Base-by-base conservation (phyloP, 805 yeast genomes). In the Danielia oregonensis region DNA sequence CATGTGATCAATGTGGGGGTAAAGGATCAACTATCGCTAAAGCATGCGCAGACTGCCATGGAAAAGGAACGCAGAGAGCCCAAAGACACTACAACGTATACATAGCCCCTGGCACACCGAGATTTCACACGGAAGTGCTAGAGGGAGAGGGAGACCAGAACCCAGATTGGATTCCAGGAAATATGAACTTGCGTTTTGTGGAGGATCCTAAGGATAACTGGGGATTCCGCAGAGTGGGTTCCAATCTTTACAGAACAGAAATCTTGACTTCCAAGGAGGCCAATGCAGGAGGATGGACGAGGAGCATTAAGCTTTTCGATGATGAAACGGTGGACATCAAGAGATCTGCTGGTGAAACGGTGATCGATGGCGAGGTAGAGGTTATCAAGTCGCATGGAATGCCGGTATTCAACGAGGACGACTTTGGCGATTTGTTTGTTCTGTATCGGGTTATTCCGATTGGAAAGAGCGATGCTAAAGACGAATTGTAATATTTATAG, bases 111-210 rank as follows among this genome's bases (percentile, higher is more conserved):
- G 98, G 98, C 17, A 64, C 79, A 7, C 70, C 76, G 8, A 67
- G 89, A 48, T 73, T 76, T 37, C 71, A 72, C 47, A 70, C 70
- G 26, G 76, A 78, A 44, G 71, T 74, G 1, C 63, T 82, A 32
- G 69, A 68, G 31, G 94, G 91, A 2, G 87, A 87, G 57, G 88
- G 91, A 5, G 94, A 91, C 54, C 83, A 79, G 53, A 72, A 72
- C 44, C 97, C 97, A 2, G 95, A 85, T 35, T 72, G 77, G 70
- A 74, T 70, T 4, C 76, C 95, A 3, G 98, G 98, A 13, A 86
- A 91, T 61, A 63, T 93, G 36, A 56, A 72, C 17, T 68, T 88
- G n/a, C 68, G 65, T 26, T 54, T 86, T 24, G 54, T 52, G 21
- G 97, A 91, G 61, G 65, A 70, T 25, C 52, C 61, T 13, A 55